phyloP scores from a whole-genome alignment of 2,329 filamentous ascomycete genomes.

The Fonsecaea pugnacius region DNA sequence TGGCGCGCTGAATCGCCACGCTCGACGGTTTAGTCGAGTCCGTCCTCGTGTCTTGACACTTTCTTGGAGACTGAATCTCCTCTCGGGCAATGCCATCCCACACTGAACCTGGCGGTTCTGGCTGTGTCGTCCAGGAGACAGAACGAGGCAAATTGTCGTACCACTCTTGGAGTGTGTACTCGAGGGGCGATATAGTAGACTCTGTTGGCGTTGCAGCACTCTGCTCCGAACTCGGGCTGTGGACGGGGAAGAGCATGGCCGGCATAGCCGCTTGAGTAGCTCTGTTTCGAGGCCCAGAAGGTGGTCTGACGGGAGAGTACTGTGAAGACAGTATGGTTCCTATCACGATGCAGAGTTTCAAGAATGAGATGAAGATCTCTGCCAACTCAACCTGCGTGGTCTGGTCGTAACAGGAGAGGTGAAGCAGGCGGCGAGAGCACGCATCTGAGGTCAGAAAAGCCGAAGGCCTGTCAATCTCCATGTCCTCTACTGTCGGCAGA shows the following conservation, averaged over 20 bases:
- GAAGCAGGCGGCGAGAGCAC: not conserved
- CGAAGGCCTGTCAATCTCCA: slow-evolving; percentile 8
- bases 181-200: slow-evolving; percentile 4
- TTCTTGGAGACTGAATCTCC: not conserved
- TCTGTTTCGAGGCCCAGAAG: not conserved
- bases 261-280: not conserved
- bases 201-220: not conserved
- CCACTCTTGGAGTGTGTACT: slow-evolving; percentile 12
- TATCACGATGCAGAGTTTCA: slow-evolving; percentile 24
- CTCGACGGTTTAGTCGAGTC: slow-evolving; percentile 3
- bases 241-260: slow-evolving; percentile 14
- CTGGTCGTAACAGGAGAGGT: slow-evolving; percentile 2
- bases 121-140: not conserved
- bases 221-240: slow-evolving; percentile 6
- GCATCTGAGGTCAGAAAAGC: not conserved
- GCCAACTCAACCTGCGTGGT: slow-evolving; percentile 4
- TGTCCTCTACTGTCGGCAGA: slow-evolving; percentile 15
- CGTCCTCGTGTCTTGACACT: not conserved
- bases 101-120: not conserved
- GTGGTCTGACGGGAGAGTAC: slow-evolving; percentile 13
- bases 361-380: slow-evolving; percentile 18
- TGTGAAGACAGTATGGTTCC: slow-evolving; percentile 23
- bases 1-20: slow-evolving; percentile 13
- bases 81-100: not conserved
- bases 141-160: slow-evolving; percentile 6